Conservation (phyloP, 2,329 filamentous ascomycete species). For the Colletotrichum siamense region DNA sequence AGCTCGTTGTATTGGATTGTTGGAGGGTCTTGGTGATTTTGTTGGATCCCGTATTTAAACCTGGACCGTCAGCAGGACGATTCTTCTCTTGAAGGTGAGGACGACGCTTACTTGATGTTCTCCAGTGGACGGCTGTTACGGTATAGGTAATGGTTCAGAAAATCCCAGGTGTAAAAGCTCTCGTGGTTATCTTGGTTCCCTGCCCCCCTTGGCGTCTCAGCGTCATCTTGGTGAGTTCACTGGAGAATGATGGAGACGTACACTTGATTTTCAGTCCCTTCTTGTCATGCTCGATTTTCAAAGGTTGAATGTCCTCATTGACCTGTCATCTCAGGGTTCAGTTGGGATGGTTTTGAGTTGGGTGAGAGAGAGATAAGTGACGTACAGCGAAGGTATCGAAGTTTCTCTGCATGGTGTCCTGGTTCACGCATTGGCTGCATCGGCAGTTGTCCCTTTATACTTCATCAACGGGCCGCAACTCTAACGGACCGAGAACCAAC, state of each 20-base stretch:
- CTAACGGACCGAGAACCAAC: neutral
- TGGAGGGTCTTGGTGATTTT: conserved; percentile 55
- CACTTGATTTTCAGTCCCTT: conserved; percentile 39
- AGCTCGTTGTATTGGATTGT: conserved; percentile 65
- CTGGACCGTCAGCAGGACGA: conserved; percentile 15
- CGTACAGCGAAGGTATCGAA: conserved; percentile 46
- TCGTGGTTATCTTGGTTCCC: conserved; percentile 72
- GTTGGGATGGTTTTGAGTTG: neutral
- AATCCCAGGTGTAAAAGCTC: conserved; percentile 71
- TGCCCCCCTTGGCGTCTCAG: conserved; percentile 34
- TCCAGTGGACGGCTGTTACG: conserved; percentile 37
- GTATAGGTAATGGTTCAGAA: conserved; percentile 56
- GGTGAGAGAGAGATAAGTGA: neutral
- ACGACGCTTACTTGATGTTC: conserved; percentile 33
- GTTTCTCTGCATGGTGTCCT: conserved; percentile 46
- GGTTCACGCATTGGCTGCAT: conserved; percentile 45
- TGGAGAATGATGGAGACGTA: conserved; percentile 13
- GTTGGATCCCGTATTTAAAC: conserved; percentile 32
- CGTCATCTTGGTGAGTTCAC: neutral
- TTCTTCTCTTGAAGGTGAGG: neutral
- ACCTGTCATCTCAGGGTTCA: conserved; percentile 30
- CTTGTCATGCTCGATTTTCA: conserved; percentile 29
- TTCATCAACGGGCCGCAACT: neutral
- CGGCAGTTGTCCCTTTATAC: conserved; percentile 47
- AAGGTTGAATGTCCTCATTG: conserved; percentile 32